These are phyloP conservation scores for Leishmania gerbilli DNA, from an alignment of 208 protist species.

Conservation along the genomic window DNA sequence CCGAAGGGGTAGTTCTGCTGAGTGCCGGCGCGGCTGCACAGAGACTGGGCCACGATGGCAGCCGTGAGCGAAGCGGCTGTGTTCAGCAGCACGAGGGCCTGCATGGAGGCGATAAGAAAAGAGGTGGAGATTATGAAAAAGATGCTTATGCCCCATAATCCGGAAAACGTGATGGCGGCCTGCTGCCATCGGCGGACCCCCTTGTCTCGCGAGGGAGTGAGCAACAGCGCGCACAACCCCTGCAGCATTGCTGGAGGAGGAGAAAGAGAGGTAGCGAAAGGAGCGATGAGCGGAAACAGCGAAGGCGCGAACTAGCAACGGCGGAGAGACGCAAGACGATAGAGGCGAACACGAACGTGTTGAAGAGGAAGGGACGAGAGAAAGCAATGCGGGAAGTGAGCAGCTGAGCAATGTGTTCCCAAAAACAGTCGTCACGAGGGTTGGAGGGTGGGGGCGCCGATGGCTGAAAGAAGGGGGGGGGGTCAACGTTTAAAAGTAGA, in stretches of 20 bases:
- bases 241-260: conserved; percentile 4
- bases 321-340: background rate
- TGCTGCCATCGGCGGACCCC: conserved; percentile 28
- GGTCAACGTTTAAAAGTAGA: background rate
- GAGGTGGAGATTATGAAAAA: conserved; percentile 35
- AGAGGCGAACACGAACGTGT: background rate
- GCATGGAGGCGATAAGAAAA: conserved; percentile 42
- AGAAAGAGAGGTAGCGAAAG: background rate
- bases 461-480: background rate
- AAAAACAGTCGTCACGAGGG: background rate
- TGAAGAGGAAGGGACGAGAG: background rate
- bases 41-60: conserved; percentile 34
- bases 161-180: conserved; percentile 32
- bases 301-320: too few species aligned
- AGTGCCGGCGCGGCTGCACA: conserved; percentile 11
- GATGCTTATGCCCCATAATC: conserved; percentile 46
- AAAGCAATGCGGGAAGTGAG: background rate
- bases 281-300: background rate
- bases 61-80: conserved; percentile 38
- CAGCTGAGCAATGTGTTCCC: background rate
- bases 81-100: conserved; percentile 52
- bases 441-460: background rate
- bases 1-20: conserved; percentile 34
- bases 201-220: conserved; percentile 3
- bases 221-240: conserved; percentile 23